Conservation (phyloP, 768 basidiomycete genomes). For the Boletus huronensis region DNA sequence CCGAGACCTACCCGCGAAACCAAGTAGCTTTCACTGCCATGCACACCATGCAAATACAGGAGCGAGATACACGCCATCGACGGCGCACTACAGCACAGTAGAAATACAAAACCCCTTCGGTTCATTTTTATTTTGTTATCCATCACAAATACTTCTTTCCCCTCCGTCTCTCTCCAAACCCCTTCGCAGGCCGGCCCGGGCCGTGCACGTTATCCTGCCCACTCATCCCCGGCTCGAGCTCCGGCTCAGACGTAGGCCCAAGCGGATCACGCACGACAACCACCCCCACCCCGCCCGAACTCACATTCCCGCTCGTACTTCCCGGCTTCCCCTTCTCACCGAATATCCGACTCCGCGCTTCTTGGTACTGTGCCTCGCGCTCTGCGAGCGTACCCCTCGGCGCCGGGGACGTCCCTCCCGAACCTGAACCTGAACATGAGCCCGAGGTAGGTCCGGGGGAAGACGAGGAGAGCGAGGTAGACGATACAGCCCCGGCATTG, state of each 20-base stretch:
- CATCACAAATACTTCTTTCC: conserved; percentile 11
- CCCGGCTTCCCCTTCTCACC: conserved; percentile 29
- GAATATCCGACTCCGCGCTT: conserved; percentile 72
- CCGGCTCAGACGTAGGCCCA: conserved; percentile 24
- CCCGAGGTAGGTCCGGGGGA: conserved; percentile 10
- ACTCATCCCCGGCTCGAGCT: not conserved
- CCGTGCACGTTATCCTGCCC: not conserved
- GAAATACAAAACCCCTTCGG: not conserved
- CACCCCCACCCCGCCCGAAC: conserved; percentile 8
- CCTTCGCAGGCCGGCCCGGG: conserved; percentile 16
- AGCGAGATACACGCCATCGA: not conserved
- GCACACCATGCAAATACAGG: not conserved
- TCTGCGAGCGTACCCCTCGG: conserved; percentile 46
- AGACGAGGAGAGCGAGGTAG: conserved; percentile 14
- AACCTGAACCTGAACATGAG: not conserved
- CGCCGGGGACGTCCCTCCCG: conserved; percentile 14
- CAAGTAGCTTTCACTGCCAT: not conserved
- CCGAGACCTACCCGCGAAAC: not conserved
- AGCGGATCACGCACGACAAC: conserved; percentile 32
- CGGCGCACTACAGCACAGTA: not conserved
- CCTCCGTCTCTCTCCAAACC: conserved; percentile 26
- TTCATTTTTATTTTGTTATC: not conserved
- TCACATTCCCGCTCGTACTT: not conserved
- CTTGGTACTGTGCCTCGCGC: conserved; percentile 70
- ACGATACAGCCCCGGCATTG: not conserved